Conservation (phyloP, 495 filamentous ascomycete genomes). For the Tuber melanosporum region DNA sequence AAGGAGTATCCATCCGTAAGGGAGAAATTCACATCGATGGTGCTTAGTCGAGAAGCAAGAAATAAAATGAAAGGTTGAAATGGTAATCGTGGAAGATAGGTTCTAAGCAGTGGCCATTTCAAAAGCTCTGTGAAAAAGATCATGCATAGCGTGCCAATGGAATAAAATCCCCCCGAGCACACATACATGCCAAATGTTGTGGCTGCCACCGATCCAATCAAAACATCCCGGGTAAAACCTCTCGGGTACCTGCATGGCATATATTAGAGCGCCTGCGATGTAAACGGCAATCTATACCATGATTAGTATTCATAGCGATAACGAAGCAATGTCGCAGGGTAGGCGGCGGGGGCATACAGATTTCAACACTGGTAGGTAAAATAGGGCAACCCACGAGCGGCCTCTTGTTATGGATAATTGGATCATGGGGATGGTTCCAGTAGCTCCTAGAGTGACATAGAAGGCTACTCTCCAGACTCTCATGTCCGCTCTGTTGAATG, state of each 20-base stretch:
- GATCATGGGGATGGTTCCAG: conserved; percentile 79
- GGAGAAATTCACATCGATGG: background rate
- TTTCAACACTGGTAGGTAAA: conserved; percentile 85
- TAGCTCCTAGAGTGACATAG: conserved; percentile 80
- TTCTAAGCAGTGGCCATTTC: conserved; percentile 48
- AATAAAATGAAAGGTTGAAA: background rate
- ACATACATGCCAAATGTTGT: conserved; percentile 97
- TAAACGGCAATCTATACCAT: conserved; percentile 60
- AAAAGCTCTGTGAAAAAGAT: conserved; percentile 86
- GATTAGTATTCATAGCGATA: conserved; percentile 11
- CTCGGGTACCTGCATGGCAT: conserved; percentile 92
- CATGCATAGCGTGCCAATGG: conserved; percentile 93
- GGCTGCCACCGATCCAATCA: conserved; percentile 87
- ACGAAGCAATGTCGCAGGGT: background rate
- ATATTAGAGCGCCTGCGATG: conserved; percentile 72
- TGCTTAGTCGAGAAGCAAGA: background rate
- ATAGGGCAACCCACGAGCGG: conserved; percentile 64
- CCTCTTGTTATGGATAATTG: conserved; percentile 76
- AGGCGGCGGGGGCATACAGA: conserved; percentile 44
- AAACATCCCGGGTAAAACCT: conserved; percentile 86
- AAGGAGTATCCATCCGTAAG: background rate
- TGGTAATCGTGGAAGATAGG: background rate
- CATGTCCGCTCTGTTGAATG: conserved; percentile 89
- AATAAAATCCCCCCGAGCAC: conserved; percentile 94
- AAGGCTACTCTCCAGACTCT: conserved; percentile 87